phyloP scores from a whole-genome alignment of 1,284 basidiomycete genomes.

The Stygiomarasmius scandens region DNA sequence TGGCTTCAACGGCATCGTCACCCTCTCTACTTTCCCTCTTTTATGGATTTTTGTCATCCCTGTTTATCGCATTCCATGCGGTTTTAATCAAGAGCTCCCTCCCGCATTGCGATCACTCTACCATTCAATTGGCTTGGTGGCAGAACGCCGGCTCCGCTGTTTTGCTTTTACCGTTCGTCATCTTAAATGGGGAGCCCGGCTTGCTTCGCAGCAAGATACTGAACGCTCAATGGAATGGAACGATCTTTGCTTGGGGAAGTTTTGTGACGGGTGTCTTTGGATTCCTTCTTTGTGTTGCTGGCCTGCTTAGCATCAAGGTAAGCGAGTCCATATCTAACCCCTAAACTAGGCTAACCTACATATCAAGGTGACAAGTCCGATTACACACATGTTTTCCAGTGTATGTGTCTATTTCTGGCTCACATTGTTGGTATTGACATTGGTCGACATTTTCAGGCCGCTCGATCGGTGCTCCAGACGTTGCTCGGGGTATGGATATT shows the following conservation, averaged over 20 bases:
- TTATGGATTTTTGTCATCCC: slow-evolving; percentile 70
- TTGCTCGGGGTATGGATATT: slow-evolving; percentile 71
- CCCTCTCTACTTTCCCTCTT: slow-evolving; percentile 60
- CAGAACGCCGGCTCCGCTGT: slow-evolving; percentile 69
- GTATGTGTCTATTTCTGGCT: slow-evolving; percentile 40
- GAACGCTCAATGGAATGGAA: slow-evolving; percentile 45
- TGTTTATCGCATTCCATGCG: slow-evolving; percentile 75
- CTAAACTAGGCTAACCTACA: too few species aligned
- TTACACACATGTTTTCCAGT: slow-evolving; percentile 78
- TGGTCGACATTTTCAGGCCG: slow-evolving; percentile 47
- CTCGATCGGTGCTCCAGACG: slow-evolving; percentile 74
- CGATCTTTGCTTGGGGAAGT: slow-evolving; percentile 63
- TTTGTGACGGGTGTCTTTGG: slow-evolving; percentile 72
- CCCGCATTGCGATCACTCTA: slow-evolving; percentile 66
- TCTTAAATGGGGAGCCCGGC: slow-evolving; percentile 55
- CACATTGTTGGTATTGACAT: slow-evolving; percentile 1
- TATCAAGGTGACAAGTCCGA: slow-evolving; percentile 73
- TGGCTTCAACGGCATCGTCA: slow-evolving; percentile 38
- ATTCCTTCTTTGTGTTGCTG: slow-evolving; percentile 71
- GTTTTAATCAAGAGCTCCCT: slow-evolving; percentile 74
- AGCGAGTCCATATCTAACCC: too few species aligned
- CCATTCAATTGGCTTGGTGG: slow-evolving; percentile 76
- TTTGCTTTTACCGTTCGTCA: slow-evolving; percentile 63
- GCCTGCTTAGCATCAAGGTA: slow-evolving; percentile 71
- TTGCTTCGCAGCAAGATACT: slow-evolving; percentile 40